Conservation (phyloP, 2,329 filamentous ascomycete species). For the Colletotrichum shisoi region DNA sequence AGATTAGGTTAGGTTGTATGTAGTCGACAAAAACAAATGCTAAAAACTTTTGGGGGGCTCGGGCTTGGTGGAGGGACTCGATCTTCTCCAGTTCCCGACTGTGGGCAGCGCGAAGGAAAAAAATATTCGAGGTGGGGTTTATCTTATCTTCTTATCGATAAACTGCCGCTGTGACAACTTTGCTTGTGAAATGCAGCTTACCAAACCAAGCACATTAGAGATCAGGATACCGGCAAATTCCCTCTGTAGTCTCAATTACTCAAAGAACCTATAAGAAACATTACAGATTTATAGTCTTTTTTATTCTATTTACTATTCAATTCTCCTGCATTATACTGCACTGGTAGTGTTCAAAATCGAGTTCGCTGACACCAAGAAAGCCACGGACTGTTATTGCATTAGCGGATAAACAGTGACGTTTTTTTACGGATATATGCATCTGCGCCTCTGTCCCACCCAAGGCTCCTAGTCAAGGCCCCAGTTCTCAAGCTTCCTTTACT, state of each 20-base stretch:
- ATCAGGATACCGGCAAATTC: not conserved
- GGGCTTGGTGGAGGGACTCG: conserved; percentile 1
- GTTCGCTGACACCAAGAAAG: no score
- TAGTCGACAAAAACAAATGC: conserved; percentile 15
- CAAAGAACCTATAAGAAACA: not conserved
- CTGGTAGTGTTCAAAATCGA: not conserved
- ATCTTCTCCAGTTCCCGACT: conserved; percentile 13
- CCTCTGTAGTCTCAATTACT: not conserved
- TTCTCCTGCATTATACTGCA: no score
- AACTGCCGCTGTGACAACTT: not conserved
- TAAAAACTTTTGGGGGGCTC: conserved; percentile 10
- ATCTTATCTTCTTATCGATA: conserved; percentile 39
- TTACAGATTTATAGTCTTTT: no score
- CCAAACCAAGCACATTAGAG: no score
- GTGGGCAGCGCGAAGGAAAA: conserved; percentile 20
- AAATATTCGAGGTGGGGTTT: conserved; percentile 39
- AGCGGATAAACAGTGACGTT: not conserved
- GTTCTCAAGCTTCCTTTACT: conserved; percentile 22
- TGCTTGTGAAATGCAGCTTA: not conserved
- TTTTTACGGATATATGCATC: not conserved
- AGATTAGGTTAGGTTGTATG: not conserved
- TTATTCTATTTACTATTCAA: no score
- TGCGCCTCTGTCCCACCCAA: not conserved
- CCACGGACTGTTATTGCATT: conserved; percentile 7
- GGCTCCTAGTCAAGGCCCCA: not conserved